phyloP scores from a whole-genome alignment of 768 basidiomycete species.

The Calocera viscosa region DNA sequence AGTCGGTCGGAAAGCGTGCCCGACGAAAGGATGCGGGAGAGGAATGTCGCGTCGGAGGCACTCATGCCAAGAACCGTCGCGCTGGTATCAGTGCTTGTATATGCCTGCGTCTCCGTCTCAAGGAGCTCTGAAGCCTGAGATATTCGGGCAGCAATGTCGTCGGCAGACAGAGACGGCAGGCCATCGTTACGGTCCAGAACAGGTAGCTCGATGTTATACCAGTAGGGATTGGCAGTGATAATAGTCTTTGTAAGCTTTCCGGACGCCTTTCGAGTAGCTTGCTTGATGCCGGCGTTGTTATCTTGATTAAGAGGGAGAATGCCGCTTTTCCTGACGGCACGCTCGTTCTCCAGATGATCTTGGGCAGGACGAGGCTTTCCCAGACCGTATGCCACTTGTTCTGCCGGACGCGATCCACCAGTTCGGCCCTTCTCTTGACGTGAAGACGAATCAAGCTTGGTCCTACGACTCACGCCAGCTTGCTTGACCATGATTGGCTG shows the following conservation, averaged over 20 bases:
- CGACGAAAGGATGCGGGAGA: conserved; percentile 69
- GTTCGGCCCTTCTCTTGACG: too few species aligned
- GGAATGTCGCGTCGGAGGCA: conserved; percentile 68
- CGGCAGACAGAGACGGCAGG: conserved; percentile 11
- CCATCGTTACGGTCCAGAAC: conserved; percentile 19
- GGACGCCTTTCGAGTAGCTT: conserved; percentile 10
- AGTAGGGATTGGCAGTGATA: conserved; percentile 18
- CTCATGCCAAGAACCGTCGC: conserved; percentile 17
- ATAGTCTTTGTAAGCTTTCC: conserved; percentile 13
- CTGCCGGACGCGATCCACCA: not conserved
- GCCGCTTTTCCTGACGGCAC: not conserved
- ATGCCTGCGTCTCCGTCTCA: conserved; percentile 8
- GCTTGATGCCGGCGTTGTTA: not conserved
- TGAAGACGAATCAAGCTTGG: too few species aligned
- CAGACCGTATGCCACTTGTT: not conserved
- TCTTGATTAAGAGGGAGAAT: not conserved
- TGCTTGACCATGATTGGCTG: too few species aligned
- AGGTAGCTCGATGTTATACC: conserved; percentile 21
- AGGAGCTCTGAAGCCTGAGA: not conserved
- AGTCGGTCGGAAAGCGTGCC: conserved; percentile 89
- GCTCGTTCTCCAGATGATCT: not conserved
- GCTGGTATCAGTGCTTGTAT: not conserved
- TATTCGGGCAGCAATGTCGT: conserved; percentile 20
- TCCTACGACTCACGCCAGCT: too few species aligned
- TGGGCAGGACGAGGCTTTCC: not conserved